Evolutionary conservation across 106 monocot species (phyloP).

Genomic region (Triglochin maritima): DNA sequence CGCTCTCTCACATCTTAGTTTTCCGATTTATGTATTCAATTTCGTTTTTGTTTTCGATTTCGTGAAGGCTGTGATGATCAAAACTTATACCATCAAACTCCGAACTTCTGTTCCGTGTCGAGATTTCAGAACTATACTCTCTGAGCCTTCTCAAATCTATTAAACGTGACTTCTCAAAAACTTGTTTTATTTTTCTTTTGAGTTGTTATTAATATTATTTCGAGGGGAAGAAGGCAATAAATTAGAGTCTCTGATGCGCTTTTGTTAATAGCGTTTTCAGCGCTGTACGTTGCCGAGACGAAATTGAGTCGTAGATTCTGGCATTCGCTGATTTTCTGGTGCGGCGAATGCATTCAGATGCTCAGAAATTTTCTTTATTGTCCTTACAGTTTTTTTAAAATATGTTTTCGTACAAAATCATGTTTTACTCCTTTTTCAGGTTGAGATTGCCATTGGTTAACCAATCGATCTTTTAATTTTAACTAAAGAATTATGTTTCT

Average conservation of each 20-base stretch:
- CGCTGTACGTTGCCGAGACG: conserved; percentile 11
- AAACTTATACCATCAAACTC: conserved; percentile 1
- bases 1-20: too few species aligned
- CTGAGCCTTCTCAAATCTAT: neutral
- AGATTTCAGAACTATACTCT: neutral
- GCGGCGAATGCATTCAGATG: conserved; percentile 10
- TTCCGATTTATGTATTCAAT: too few species aligned
- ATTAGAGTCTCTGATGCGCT: conserved; percentile 19
- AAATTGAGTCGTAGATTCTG: conserved; percentile 6
- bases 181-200: too few species aligned
- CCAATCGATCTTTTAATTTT: too few species aligned
- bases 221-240: conserved; percentile 1
- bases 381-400: too few species aligned
- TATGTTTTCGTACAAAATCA: too few species aligned
- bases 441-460: too few species aligned
- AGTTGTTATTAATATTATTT: too few species aligned
- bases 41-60: neutral
- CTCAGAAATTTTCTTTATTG: conserved; percentile 4
- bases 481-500: too few species aligned
- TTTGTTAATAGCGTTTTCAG: conserved; percentile 5
- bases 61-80: neutral
- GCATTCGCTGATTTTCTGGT: neutral
- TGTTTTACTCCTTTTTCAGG: too few species aligned
- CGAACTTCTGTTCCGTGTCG: neutral
- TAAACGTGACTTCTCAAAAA: neutral